Base-by-base conservation (phyloP, 305 asterid species). In the Salvia sclarea region DNA sequence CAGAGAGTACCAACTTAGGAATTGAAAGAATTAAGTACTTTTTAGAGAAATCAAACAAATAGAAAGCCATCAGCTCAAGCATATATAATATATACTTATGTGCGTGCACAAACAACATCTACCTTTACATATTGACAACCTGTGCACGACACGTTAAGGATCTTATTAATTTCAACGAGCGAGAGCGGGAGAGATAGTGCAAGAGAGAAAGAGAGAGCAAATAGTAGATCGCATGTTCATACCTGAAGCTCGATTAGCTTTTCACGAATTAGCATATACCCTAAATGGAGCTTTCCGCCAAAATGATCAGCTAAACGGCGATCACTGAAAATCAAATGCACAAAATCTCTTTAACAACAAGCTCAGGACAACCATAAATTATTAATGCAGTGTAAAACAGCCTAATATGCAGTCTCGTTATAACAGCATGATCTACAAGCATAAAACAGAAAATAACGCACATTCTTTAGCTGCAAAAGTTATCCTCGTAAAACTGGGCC, bases 401-500 rank as follows among this genome's bases (percentile, higher is more conserved):
- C 68, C 84, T 74, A 54, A 44, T 43, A 71, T 53, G 70, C 61
- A 79, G 67, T 80, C 72, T 75, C 81, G 79, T 86, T 73, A 77
- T 73, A 76, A 80, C 74, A 77, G 83, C 96, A 84, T 73, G 88
- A 89, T 28, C 41, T 35, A 79, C 84, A 83, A 84, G 72, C 83
- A 82, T 69, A 81, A 82, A 88, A 81, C 85, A 88, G 84, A 82
- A 85, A 86, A 84, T 78, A 82, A 91, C 97, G 96, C 97, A 91
- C 97, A 91, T 91, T 91, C 91, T 85, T 85, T 86, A 86, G 97
- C 96, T 76, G 96, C 91, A 91, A 81, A 86, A 91, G 95, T 82
- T 81, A 91, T 88, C 97, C 95, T 81, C 95, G 96, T 86, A 88
- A 88, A 85, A 90, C 95, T 88, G 92, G 92, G 95, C 95, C 94